Conservation (phyloP, 1,139 yeast species). For the Suhomyces bolitotheri region DNA sequence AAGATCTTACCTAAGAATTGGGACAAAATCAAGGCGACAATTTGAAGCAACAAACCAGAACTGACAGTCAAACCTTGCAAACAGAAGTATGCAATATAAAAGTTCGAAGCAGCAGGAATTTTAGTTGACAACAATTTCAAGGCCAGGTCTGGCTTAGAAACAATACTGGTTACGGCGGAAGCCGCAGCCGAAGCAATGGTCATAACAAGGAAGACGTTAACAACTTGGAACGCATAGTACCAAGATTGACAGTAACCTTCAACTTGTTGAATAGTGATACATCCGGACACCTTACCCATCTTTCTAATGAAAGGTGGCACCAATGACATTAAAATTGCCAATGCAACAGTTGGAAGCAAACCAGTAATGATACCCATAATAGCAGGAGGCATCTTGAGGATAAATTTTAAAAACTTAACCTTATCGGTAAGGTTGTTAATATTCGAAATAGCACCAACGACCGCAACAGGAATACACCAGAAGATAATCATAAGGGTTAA, state of each 20-base stretch:
- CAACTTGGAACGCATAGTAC: constrained; percentile 85
- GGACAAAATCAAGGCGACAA: constrained; percentile 47
- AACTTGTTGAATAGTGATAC: constrained; percentile 65
- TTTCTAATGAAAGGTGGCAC: constrained; percentile 73
- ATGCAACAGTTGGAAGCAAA: constrained; percentile 65
- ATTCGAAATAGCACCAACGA: constrained; percentile 78
- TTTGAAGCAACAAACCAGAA: constrained; percentile 40
- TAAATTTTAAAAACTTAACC: constrained; percentile 62
- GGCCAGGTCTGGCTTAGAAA: constrained; percentile 52
- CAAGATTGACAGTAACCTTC: constrained; percentile 84
- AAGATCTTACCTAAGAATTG: constrained; percentile 48
- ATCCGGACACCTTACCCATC: constrained; percentile 73
- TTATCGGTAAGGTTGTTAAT: constrained; percentile 61
- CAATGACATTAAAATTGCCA: constrained; percentile 68
- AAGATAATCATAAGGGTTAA: constrained; percentile 60
- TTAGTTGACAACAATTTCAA: constrained; percentile 58
- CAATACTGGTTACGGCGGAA: constrained; percentile 60
- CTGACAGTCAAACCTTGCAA: constrained; percentile 46
- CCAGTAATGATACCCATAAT: constrained; percentile 74
- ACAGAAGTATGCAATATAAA: constrained; percentile 55
- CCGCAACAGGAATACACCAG: constrained; percentile 88
- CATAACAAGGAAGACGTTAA: constrained; percentile 78
- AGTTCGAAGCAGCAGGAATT: constrained; percentile 70
- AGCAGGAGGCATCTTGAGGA: constrained; percentile 58
- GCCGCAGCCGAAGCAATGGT: constrained; percentile 81